These are phyloP conservation scores for Rhizoclosmatium globosum DNA, from an alignment of 192 early-diverging fungal genomes.

Conservation along the genomic window DNA sequence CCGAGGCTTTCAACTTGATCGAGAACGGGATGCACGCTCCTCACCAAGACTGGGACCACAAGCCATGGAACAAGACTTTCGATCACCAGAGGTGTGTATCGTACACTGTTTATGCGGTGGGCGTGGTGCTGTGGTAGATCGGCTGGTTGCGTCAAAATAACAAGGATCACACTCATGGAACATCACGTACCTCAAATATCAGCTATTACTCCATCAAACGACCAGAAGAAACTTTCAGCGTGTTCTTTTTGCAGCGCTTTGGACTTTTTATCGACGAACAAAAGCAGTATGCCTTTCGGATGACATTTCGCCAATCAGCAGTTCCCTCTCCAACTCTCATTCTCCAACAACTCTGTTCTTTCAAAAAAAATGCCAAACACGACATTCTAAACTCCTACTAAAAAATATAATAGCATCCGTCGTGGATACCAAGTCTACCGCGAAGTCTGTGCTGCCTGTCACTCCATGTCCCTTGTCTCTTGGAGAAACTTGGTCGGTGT, in stretches of 20 bases:
- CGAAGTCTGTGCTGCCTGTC: slow-evolving; percentile 97
- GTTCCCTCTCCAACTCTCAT: too few species aligned
- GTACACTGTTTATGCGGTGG: background rate
- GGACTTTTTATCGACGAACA: too few species aligned
- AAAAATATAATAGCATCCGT: slow-evolving; percentile 73
- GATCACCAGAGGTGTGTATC: slow-evolving; percentile 86
- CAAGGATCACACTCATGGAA: background rate
- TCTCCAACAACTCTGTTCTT: too few species aligned
- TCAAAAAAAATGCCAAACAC: too few species aligned
- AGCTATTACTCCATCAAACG: background rate
- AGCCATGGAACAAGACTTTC: slow-evolving; percentile 82
- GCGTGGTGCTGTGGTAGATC: background rate
- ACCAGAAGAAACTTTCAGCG: too few species aligned
- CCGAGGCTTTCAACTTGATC: slow-evolving; percentile 78
- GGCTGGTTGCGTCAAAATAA: too few species aligned
- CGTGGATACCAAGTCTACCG: slow-evolving; percentile 99
- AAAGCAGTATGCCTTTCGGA: too few species aligned
- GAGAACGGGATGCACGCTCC: slow-evolving; percentile 94
- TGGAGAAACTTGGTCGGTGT: slow-evolving; percentile 98
- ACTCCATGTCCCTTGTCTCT: slow-evolving; percentile 92
- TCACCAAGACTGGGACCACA: slow-evolving; percentile 88
- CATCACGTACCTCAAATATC: background rate
- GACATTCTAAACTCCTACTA: too few species aligned
- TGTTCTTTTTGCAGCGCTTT: too few species aligned
- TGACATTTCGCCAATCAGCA: too few species aligned